Percentiles rank a stretch among this genome's conserved stretches.
Conservation (phyloP, 1,139 yeast species). For the Saccharomycopsis phalli region DNA sequence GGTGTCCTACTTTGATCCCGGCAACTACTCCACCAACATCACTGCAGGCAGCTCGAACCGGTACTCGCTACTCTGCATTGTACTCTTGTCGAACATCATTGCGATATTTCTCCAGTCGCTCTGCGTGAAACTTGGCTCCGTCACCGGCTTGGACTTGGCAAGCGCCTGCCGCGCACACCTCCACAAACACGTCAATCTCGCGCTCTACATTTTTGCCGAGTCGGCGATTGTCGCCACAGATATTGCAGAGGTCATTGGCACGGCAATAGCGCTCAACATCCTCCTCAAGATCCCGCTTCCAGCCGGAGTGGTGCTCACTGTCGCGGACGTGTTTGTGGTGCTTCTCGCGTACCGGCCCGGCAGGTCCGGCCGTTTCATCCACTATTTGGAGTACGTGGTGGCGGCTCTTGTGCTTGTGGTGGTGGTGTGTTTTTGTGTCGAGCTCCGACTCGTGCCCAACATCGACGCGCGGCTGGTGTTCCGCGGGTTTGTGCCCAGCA, state of each 20-base stretch:
- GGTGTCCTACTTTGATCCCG: slow-evolving; percentile 81
- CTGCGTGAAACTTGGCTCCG: slow-evolving; percentile 70
- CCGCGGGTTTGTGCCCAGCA: slow-evolving; percentile 65
- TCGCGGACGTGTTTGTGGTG: slow-evolving; percentile 63
- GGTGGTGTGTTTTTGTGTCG: slow-evolving; percentile 63
- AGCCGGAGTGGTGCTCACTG: slow-evolving; percentile 58
- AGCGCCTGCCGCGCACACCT: slow-evolving; percentile 55
- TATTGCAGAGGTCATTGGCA: slow-evolving; percentile 75
- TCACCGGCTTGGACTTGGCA: slow-evolving; percentile 72
- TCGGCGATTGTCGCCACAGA: slow-evolving; percentile 78
- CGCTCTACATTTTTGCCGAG: slow-evolving; percentile 63
- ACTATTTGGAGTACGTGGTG: slow-evolving; percentile 58
- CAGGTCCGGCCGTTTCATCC: slow-evolving; percentile 50
- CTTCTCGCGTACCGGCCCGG: slow-evolving; percentile 70
- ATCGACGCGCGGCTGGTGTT: slow-evolving; percentile 40
- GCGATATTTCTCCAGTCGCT: slow-evolving; percentile 68
- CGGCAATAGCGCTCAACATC: slow-evolving; percentile 67
- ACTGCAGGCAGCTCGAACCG: slow-evolving; percentile 66
- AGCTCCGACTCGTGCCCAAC: slow-evolving; percentile 47
- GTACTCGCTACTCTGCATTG: slow-evolving; percentile 56
- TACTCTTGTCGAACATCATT: slow-evolving; percentile 56
- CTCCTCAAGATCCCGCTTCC: slow-evolving; percentile 58
- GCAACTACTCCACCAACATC: slow-evolving; percentile 74
- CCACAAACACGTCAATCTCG: slow-evolving; percentile 50
- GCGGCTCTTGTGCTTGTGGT: slow-evolving; percentile 61